A percentile compares a stretch with the other conserved stretches of the same genome.
Conservation (phyloP, 768 basidiomycete genomes). For the Nidularia sp. region DNA sequence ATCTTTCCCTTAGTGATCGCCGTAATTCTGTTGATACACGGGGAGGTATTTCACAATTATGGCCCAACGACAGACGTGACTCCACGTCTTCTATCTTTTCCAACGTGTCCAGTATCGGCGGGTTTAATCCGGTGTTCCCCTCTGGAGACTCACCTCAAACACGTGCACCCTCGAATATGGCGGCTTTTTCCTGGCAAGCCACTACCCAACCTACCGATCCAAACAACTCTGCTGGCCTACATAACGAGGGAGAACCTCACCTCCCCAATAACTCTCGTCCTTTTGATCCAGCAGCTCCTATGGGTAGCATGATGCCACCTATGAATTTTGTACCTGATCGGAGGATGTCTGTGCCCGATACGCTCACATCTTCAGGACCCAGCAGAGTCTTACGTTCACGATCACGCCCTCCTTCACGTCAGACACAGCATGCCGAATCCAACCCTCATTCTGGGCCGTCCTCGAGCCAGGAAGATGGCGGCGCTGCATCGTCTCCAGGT, state of each 20-base stretch:
- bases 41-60: conserved; percentile 40
- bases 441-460: conserved; percentile 35
- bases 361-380: conserved; percentile 34
- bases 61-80: conserved; percentile 68
- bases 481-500: conserved; percentile 28
- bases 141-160: conserved; percentile 60
- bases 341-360: conserved; percentile 74
- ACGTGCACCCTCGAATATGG: conserved; percentile 56
- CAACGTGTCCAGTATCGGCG: conserved; percentile 47
- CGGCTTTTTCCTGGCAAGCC: conserved; percentile 72
- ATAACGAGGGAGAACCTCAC: conserved; percentile 42
- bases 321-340: conserved; percentile 60
- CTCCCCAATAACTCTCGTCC: conserved; percentile 35
- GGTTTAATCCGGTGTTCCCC: conserved; percentile 55
- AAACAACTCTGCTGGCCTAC: conserved; percentile 29
- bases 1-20: conserved; percentile 74
- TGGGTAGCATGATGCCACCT: conserved; percentile 50
- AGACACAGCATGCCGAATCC: conserved; percentile 39
- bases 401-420: conserved; percentile 71
- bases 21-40: conserved; percentile 74
- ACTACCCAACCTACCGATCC: conserved; percentile 31
- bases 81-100: conserved; percentile 69
- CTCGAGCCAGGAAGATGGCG: conserved; percentile 40
- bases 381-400: conserved; percentile 58
- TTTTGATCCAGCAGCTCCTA: conserved; percentile 43